Evolutionary conservation across 495 filamentous ascomycete genomes (phyloP).

Genomic region (Neurospora sp.): DNA sequence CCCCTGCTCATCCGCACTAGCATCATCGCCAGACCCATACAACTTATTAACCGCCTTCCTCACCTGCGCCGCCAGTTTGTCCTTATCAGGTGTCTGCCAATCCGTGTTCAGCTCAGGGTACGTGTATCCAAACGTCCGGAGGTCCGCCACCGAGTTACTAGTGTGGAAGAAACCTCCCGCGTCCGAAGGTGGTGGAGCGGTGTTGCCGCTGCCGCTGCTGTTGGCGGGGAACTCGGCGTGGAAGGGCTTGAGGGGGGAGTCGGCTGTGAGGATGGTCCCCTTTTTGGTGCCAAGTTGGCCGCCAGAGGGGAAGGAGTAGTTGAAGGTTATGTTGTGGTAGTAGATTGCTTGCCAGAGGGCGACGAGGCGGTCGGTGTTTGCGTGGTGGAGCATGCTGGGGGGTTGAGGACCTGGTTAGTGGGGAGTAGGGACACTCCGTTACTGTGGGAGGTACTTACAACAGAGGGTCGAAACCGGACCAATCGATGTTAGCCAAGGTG

Average conservation of each 20-base stretch:
- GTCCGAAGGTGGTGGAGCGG: background rate
- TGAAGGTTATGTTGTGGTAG: conserved; percentile 19
- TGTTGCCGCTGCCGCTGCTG: background rate
- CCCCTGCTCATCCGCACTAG: background rate
- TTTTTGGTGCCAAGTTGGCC: conserved; percentile 24
- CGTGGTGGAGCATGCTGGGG: conserved; percentile 30
- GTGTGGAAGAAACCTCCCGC: conserved; percentile 23
- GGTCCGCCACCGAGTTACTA: conserved; percentile 21
- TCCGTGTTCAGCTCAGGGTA: conserved; percentile 31
- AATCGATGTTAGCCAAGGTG: conserved; percentile 19
- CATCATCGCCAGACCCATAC: conserved; percentile 13
- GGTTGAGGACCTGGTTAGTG: no score
- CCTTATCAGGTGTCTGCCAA: conserved; percentile 7
- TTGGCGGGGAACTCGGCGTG: conserved; percentile 14
- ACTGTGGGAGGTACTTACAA: conserved; percentile 18
- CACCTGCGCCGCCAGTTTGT: conserved; percentile 12
- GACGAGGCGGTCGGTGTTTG: conserved; percentile 39
- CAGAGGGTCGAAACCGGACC: conserved; percentile 28
- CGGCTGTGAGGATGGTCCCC: conserved; percentile 22
- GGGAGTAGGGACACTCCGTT: background rate
- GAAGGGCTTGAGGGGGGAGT: conserved; percentile 38
- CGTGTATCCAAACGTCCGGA: conserved; percentile 33
- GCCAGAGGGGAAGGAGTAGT: conserved; percentile 4
- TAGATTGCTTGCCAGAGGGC: conserved; percentile 34
- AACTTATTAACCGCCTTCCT: conserved; percentile 21